Evolutionary conservation across 192 early-diverging fungal genomes (phyloP), one percentile per base, ranked within the genome.

Genomic region (Thamnidium elegans): DNA sequence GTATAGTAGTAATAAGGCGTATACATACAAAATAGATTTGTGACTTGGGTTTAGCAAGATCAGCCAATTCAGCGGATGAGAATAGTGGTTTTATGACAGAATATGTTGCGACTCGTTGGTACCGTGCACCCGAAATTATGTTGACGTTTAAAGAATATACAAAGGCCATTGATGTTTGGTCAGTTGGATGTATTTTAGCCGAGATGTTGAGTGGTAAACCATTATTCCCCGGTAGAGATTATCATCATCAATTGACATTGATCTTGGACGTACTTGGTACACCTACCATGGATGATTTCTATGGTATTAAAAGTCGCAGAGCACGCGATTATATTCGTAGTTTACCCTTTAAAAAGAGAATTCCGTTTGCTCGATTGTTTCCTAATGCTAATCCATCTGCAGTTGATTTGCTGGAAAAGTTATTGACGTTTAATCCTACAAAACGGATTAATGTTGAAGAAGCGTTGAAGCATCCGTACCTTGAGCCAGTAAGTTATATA

Each of bases 1-100:
- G 8, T 43, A 17, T 13, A 17, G 15, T 26, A 52, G n/a, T 7
- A 14, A 31, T 23, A 36, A 14, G 20, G 10, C 1, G 9, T 2
- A 26, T 26, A 32, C 26, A 26, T 26, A 26, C 3, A 26, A 26
- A 26, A 26, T 66, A 97, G 90, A 92, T 99, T 62, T 98, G 96
- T 74, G 98, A 99, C 76, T 95, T 99, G 87, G 98, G 98, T 21
- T 78, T 99, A 34, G 98, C 98, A 4, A 88, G 98, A 61, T 92
- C 89, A 11, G 86, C 93, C 53, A 89, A 93, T 61, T 88, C 90
- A 48, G 89, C 88, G 36, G 79, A 81, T 54, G 91, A 94, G 52
- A 86, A 85, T 63, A 89, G 87, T 63, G 90, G 90, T 42, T 98
- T 96, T 69, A 92, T 99, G 92, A 95, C 94, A 32, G 94, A 95